Percentiles rank a stretch among this genome's conserved stretches.
Conservation (phyloP, 257 asterid genomes). For the Nyctanthes arbortristis region DNA sequence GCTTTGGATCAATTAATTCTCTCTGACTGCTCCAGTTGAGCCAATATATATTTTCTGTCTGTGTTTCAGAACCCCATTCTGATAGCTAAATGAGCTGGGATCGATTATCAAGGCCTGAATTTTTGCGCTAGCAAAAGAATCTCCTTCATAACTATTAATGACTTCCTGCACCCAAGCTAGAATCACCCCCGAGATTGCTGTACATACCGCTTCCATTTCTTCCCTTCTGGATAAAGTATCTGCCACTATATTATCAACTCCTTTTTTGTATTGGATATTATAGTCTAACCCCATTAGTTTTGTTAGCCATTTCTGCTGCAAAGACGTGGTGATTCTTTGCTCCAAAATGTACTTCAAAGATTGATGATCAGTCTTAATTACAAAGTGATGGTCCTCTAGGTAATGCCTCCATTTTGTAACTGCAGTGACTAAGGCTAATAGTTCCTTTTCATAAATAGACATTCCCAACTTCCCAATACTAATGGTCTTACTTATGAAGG, state of each 20-base stretch:
- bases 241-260: background rate
- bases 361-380: background rate
- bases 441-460: too few relatives aligned
- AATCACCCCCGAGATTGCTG: background rate
- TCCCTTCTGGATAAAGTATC: background rate
- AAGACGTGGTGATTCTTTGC: background rate
- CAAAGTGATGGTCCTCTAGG: background rate
- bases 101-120: too few relatives aligned
- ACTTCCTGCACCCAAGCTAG: background rate
- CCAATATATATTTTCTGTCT: background rate
- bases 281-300: background rate
- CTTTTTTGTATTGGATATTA: background rate
- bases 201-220: background rate
- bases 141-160: too few relatives aligned
- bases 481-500: too few relatives aligned
- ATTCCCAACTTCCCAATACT: too few relatives aligned
- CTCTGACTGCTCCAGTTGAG: background rate
- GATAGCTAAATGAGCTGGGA: background rate
- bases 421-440: too few relatives aligned
- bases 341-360: background rate
- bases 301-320: background rate
- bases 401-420: too few relatives aligned
- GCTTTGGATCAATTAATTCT: too few relatives aligned
- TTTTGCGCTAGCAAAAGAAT: too few relatives aligned
- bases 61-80: background rate